Conservation (phyloP, 352 stramenopile genomes). For the Globisporangium cystogenes region DNA sequence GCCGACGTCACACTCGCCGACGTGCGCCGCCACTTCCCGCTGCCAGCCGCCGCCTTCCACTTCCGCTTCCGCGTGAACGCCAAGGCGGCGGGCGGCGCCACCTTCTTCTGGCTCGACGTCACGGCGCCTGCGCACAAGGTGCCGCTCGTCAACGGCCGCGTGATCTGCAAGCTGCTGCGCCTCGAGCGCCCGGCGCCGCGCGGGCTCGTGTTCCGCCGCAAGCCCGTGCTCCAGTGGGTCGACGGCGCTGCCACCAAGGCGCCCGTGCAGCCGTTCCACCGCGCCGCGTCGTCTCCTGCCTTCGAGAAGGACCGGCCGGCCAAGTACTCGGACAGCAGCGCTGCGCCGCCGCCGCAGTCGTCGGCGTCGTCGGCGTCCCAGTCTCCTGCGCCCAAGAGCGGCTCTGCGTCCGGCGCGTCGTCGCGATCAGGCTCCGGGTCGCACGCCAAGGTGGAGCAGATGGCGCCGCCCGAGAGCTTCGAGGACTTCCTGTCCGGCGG, state of each 20-base stretch:
- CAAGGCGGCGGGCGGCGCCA: conserved; percentile 30
- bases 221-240: conserved; percentile 64
- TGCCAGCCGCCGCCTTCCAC: conserved; percentile 55
- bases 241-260: conserved; percentile 22
- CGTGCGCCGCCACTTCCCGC: conserved; percentile 59
- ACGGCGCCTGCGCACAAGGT: conserved; percentile 48
- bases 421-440: conserved; percentile 30
- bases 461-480: conserved; percentile 34
- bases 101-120: conserved; percentile 82
- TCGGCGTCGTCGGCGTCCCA: conserved; percentile 2
- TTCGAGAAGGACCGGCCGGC: conserved; percentile 49
- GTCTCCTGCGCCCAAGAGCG: conserved; percentile 1
- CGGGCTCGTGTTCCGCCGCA: conserved; percentile 68
- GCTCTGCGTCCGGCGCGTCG: conserved; percentile 11
- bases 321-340: conserved; percentile 60
- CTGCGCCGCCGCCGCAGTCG: not conserved
- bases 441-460: conserved; percentile 15
- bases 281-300: conserved; percentile 29
- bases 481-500: conserved; percentile 75
- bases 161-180: conserved; percentile 81
- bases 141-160: conserved; percentile 64
- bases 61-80: conserved; percentile 84
- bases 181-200: conserved; percentile 46
- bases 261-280: conserved; percentile 30
- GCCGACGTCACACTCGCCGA: conserved; percentile 66